Evolutionary conservation across 75 land plant genomes (phyloP).

Genomic region (Pseudotsuga menziesii): DNA sequence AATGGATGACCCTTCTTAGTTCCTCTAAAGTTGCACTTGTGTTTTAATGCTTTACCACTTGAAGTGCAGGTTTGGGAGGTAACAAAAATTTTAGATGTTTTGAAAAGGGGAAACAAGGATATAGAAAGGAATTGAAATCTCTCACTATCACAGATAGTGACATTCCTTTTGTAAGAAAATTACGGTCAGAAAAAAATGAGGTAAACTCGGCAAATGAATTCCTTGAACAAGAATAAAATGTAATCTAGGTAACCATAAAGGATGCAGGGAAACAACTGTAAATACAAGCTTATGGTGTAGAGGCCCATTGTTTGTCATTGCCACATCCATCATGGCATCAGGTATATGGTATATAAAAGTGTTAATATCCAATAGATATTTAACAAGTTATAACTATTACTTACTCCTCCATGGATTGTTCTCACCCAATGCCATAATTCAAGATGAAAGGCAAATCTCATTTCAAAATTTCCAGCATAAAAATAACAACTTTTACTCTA

Average conservation of each 20-base stretch:
- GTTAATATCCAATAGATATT: background rate
- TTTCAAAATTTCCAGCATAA: background rate
- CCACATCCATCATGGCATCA: background rate
- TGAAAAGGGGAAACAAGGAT: too few species aligned
- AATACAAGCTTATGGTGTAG: background rate
- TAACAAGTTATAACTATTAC: background rate
- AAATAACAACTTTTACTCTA: background rate
- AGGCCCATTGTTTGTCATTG: background rate
- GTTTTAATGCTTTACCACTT: too few species aligned
- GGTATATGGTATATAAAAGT: background rate
- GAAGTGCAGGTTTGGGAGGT: too few species aligned
- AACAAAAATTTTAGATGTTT: too few species aligned
- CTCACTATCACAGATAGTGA: too few species aligned
- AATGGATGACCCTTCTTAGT: too few species aligned
- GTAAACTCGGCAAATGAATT: background rate
- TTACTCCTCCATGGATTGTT: background rate
- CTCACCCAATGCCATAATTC: background rate
- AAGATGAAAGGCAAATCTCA: slow-evolving; percentile 1
- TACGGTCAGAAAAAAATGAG: background rate
- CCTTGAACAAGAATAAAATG: background rate
- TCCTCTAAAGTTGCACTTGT: too few species aligned
- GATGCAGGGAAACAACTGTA: background rate
- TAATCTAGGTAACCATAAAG: background rate
- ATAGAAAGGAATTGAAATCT: too few species aligned
- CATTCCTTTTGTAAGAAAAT: too few species aligned